These are phyloP conservation scores for Eutrema heterophyllum DNA, from an alignment of 345 rosid species.

Conservation along the genomic window DNA sequence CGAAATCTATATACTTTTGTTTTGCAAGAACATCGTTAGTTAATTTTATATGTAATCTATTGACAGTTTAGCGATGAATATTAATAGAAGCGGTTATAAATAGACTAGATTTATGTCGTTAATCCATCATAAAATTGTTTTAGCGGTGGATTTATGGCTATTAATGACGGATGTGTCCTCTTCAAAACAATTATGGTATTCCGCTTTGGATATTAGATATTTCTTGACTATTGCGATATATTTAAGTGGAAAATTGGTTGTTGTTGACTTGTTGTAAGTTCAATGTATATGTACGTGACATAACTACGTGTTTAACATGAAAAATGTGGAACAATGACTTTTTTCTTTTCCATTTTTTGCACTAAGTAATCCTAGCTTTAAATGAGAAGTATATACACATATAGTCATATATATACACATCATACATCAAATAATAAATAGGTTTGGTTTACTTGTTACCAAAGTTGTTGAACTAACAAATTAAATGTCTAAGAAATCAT, in stretches of 20 bases:
- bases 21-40: not conserved
- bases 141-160: not conserved
- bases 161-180: slow-evolving; percentile 5
- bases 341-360: not conserved
- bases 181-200: not conserved
- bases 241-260: slow-evolving; percentile 1
- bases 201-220: not conserved
- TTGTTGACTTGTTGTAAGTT: slow-evolving; percentile 29
- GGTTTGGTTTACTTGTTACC: slow-evolving; percentile 33
- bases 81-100: not conserved
- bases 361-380: not conserved
- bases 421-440: slow-evolving; percentile 29
- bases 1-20: not conserved
- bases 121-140: not conserved
- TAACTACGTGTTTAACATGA: slow-evolving; percentile 16
- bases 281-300: slow-evolving; percentile 18
- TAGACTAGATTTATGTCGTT: not conserved
- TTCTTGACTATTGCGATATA: slow-evolving; percentile 7
- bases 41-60: not conserved
- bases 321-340: slow-evolving; percentile 28
- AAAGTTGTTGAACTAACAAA: slow-evolving; percentile 37
- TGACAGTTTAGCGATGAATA: not conserved
- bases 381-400: not conserved
- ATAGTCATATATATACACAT: slow-evolving; percentile 13
- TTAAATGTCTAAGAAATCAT: slow-evolving; percentile 25